Conservation (phyloP, 2,329 filamentous ascomycete genomes). For the Coniochaeta pulveracea region DNA sequence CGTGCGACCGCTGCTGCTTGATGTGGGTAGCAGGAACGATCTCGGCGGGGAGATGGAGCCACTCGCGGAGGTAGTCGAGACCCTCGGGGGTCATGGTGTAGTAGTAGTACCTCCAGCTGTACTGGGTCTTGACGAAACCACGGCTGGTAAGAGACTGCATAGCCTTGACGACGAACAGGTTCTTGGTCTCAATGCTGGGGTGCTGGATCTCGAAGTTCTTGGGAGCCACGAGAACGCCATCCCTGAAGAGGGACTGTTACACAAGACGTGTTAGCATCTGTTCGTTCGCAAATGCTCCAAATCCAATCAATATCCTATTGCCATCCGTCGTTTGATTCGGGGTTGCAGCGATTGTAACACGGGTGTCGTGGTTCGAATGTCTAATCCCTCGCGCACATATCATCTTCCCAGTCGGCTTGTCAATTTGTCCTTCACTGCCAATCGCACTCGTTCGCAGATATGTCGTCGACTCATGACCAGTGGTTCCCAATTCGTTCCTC, state of each 20-base stretch:
- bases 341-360: no score
- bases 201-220: conserved; percentile 60
- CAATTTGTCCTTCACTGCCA: no score
- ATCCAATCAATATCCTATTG: no score
- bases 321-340: no score
- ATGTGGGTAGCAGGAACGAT: conserved; percentile 99
- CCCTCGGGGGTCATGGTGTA: conserved; percentile 97
- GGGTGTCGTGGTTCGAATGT: no score
- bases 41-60: conserved; percentile 98
- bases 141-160: conserved; percentile 96
- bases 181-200: conserved; percentile 29
- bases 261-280: not conserved
- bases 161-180: conserved; percentile 99
- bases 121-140: conserved; percentile 99
- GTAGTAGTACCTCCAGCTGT: conserved; percentile 99
- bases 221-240: conserved; percentile 89
- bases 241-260: conserved; percentile 66
- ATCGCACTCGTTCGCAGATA: no score
- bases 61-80: conserved; percentile 99
- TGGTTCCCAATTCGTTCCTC: no score
- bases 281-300: conserved; percentile 3
- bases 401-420: no score
- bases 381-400: no score
- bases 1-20: conserved; percentile 98
- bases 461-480: no score